These are phyloP conservation scores for Stylosanthes scabra DNA, from an alignment of 331 rosid species.

Conservation along the genomic window DNA sequence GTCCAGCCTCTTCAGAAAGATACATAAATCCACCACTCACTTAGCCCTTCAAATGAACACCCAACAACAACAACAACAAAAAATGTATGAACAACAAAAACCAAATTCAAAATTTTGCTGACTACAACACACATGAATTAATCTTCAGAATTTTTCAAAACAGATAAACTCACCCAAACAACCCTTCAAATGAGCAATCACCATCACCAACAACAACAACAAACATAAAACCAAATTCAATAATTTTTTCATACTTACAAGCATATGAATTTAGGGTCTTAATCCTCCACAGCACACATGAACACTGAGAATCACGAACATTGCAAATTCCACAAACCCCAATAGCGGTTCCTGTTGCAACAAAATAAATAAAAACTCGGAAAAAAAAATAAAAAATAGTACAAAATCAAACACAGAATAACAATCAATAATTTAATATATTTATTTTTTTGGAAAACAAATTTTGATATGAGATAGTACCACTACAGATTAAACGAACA, in stretches of 20 bases:
- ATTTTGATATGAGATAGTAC: not conserved
- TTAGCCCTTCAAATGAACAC: conserved; percentile 26
- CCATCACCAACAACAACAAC: conserved; percentile 13
- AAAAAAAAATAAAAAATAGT: not conserved
- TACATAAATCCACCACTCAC: not conserved
- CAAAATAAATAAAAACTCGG: not conserved
- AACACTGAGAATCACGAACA: not conserved
- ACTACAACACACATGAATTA: not conserved
- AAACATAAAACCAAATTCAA: conserved; percentile 1
- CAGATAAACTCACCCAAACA: conserved; percentile 12
- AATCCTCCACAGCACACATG: not conserved
- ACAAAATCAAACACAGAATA: conserved; percentile 12
- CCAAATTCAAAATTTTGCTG: not conserved
- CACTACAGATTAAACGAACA: conserved; percentile 6
- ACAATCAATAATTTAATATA: not conserved
- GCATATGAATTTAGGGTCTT: conserved; percentile 1
- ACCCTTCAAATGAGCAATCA: conserved; percentile 26
- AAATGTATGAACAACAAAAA: not conserved
- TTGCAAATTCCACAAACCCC: not conserved
- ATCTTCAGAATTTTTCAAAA: not conserved
- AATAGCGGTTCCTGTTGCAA: conserved; percentile 5
- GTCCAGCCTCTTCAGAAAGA: not conserved
- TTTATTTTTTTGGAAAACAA: not conserved
- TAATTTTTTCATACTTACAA: not conserved
- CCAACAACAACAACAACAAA: conserved; percentile 2